Conservation (phyloP, 1,284 basidiomycete genomes). For the Heterobasidion annosum region DNA sequence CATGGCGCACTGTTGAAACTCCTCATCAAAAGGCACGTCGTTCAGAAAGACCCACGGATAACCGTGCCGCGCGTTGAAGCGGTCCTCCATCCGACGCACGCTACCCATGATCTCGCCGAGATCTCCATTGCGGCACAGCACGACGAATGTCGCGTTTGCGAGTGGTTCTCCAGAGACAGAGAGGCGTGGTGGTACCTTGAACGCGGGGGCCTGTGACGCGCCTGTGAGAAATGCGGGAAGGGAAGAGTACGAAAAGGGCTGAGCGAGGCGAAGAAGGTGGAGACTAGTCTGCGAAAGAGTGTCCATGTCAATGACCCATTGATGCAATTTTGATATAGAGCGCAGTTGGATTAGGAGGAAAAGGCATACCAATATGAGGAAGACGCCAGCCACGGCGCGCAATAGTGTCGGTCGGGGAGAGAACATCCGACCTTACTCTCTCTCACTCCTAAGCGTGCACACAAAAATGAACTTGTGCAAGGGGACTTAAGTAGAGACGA, state of each 20-base stretch:
- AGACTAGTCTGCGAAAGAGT: conserved; percentile 22
- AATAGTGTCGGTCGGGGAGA: not conserved
- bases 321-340: too few relatives aligned
- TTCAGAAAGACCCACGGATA: conserved; percentile 89
- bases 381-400: not conserved
- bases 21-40: conserved; percentile 69
- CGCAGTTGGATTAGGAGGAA: too few relatives aligned
- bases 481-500: too few relatives aligned
- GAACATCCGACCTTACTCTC: not conserved
- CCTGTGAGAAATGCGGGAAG: not conserved
- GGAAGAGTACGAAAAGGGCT: not conserved
- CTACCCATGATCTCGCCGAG: conserved; percentile 63
- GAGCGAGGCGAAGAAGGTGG: not conserved
- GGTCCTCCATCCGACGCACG: conserved; percentile 74
- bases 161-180: conserved; percentile 5
- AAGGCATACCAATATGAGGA: not conserved
- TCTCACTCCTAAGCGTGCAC: not conserved
- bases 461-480: too few relatives aligned
- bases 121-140: conserved; percentile 82
- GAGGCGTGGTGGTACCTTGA: not conserved
- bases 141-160: conserved; percentile 81
- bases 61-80: conserved; percentile 78
- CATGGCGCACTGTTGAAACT: conserved; percentile 58
- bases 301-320: not conserved
- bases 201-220: not conserved